phyloP scores from a whole-genome alignment of 768 basidiomycete species.

The Leucocoprinus birnbaumii region DNA sequence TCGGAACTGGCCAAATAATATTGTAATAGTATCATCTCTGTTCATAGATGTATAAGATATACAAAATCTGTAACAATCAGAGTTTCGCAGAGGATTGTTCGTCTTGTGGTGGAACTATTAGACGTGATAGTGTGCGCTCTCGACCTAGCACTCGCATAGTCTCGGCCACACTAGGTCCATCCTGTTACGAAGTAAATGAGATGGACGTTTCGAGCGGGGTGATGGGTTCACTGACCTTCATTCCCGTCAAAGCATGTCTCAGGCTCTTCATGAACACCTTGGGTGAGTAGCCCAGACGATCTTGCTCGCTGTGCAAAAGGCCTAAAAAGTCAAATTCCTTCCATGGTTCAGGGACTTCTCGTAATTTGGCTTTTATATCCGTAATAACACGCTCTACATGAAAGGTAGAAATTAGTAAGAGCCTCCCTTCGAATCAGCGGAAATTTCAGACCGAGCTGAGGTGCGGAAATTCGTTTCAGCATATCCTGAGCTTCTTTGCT shows the following conservation, averaged over 20 bases:
- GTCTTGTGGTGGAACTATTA: not conserved
- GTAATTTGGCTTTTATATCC: conserved; percentile 26
- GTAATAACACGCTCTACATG: conserved; percentile 34
- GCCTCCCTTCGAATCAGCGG: conserved; percentile 4
- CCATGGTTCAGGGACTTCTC: conserved; percentile 29
- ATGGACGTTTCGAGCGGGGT: not conserved
- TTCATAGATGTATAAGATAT: no score
- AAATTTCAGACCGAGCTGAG: not conserved
- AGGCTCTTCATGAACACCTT: conserved; percentile 70
- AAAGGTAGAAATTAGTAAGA: no score
- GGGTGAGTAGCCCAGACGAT: conserved; percentile 33
- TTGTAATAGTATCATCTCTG: not conserved
- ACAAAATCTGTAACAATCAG: not conserved
- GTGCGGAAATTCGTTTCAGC: conserved; percentile 25
- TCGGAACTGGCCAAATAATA: not conserved
- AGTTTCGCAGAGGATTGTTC: not conserved
- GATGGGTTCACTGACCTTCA: conserved; percentile 55
- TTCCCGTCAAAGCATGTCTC: conserved; percentile 76
- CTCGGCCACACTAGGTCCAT: conserved; percentile 46
- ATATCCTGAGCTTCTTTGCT: conserved; percentile 55
- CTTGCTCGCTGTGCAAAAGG: conserved; percentile 43
- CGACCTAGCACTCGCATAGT: conserved; percentile 40
- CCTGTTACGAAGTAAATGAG: conserved; percentile 25
- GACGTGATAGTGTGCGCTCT: conserved; percentile 31
- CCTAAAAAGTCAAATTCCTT: conserved; percentile 20